These are phyloP conservation scores for Carallia brachiata DNA, from an alignment of 345 rosid species.

Conservation along the genomic window DNA sequence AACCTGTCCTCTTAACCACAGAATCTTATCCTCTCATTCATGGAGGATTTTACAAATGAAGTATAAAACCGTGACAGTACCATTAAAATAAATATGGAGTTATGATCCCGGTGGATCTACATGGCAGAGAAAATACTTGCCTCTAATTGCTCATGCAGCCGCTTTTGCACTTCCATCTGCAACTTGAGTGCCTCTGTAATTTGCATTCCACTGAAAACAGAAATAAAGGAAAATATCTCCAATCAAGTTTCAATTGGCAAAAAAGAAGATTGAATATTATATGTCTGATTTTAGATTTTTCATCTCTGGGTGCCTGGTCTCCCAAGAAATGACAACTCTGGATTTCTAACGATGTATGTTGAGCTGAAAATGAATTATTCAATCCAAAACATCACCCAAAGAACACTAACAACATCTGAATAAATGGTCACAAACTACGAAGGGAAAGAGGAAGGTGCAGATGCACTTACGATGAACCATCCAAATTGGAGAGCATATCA, in stretches of 20 bases:
- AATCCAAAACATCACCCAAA: constrained; percentile 6
- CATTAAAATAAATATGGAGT: too few species aligned
- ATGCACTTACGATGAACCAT: constrained; percentile 88
- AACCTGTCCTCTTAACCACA: background rate
- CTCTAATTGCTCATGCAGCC: constrained; percentile 96
- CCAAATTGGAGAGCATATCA: constrained; percentile 74
- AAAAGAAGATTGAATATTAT: background rate
- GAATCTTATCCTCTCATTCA: background rate
- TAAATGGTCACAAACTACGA: background rate
- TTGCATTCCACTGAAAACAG: constrained; percentile 81
- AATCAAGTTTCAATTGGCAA: constrained; percentile 9
- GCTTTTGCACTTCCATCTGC: constrained; percentile 98
- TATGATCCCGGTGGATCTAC: background rate
- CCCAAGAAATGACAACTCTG: background rate
- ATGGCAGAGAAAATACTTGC: constrained; percentile 44
- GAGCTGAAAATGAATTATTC: background rate
- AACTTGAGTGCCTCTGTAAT: constrained; percentile 99
- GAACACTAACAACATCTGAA: background rate
- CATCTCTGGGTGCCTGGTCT: background rate
- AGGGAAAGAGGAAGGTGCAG: constrained; percentile 14
- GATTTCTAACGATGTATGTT: background rate
- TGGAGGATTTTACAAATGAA: background rate
- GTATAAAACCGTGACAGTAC: too few species aligned
- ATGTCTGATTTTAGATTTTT: background rate
- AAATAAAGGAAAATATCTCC: constrained; percentile 12